These are phyloP conservation scores for Colletotrichum agaves DNA, from an alignment of 2,329 filamentous ascomycete species.

Conservation along the genomic window DNA sequence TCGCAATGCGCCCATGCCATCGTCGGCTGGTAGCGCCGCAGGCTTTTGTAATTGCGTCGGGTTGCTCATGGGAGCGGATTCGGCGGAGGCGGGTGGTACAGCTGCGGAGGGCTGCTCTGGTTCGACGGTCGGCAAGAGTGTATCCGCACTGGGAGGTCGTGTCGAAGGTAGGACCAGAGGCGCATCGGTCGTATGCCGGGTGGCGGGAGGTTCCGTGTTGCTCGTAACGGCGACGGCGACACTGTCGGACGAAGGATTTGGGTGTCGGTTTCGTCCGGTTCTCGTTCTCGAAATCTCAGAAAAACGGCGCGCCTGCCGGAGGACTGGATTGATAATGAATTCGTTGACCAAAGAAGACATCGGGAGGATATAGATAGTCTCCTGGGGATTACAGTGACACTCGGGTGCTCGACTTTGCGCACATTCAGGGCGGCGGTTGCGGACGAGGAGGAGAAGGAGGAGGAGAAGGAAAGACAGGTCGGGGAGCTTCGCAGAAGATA, in stretches of 20 bases:
- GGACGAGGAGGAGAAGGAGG: constrained; percentile 2
- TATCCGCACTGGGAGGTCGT: constrained; percentile 48
- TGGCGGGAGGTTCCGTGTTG: constrained; percentile 41
- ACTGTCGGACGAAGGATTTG: constrained; percentile 41
- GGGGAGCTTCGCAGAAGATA: constrained; percentile 25
- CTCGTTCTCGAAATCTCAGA: constrained; percentile 60
- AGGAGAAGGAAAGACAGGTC: not conserved
- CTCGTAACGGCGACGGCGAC: constrained; percentile 43
- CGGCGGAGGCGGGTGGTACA: constrained; percentile 13
- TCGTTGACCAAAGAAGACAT: constrained; percentile 74
- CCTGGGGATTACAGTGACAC: constrained; percentile 6
- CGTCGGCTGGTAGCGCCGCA: constrained; percentile 73
- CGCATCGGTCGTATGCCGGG: constrained; percentile 39
- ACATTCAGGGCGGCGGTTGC: constrained; percentile 26
- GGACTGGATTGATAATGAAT: constrained; percentile 73
- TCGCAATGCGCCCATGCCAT: constrained; percentile 78
- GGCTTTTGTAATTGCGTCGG: constrained; percentile 16
- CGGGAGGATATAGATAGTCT: constrained; percentile 32
- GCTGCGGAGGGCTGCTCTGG: constrained; percentile 35
- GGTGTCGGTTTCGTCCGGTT: constrained; percentile 46
- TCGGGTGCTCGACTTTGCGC: constrained; percentile 18
- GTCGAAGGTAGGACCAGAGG: constrained; percentile 42
- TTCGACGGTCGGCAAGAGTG: constrained; percentile 44
- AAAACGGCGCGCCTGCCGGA: constrained; percentile 73
- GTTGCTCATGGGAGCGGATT: constrained; percentile 8